phyloP scores from a whole-genome alignment of 2,329 filamentous ascomycete genomes.

The Tolypocladium paradoxum region DNA sequence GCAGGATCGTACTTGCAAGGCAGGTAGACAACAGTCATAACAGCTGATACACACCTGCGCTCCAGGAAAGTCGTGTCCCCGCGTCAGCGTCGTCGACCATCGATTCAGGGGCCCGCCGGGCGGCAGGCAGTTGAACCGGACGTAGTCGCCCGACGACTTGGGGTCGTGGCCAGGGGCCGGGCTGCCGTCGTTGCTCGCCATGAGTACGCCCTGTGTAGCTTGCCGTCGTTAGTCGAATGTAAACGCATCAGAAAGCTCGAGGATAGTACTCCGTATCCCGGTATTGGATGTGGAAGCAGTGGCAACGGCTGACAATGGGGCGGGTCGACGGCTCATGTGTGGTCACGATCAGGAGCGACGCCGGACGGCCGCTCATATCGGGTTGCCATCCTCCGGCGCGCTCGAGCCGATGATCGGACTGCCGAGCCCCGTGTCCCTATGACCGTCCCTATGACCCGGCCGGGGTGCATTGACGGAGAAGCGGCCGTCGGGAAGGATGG shows the following conservation, averaged over 20 bases:
- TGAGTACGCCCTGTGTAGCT: slow-evolving; percentile 5
- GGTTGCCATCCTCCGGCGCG: neutral
- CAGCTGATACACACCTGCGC: slow-evolving; percentile 52
- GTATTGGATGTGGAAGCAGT: neutral
- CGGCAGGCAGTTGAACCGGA: slow-evolving; percentile 40
- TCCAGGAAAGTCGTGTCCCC: slow-evolving; percentile 80
- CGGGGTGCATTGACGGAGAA: neutral
- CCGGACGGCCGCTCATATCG: neutral
- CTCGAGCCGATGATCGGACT: neutral
- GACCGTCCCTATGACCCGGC: neutral
- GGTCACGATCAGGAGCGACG: neutral
- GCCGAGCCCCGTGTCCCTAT: neutral
- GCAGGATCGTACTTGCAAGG: no score
- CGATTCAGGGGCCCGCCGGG: slow-evolving; percentile 58
- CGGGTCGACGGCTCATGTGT: neutral
- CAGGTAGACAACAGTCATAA: neutral
- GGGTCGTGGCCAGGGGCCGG: slow-evolving; percentile 22
- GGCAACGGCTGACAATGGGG: neutral
- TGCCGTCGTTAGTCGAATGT: neutral
- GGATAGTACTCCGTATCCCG: neutral
- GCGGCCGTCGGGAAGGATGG: neutral
- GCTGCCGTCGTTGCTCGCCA: slow-evolving; percentile 13
- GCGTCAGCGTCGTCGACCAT: slow-evolving; percentile 75
- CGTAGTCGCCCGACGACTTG: slow-evolving; percentile 40
- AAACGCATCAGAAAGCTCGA: neutral